Percentiles rank a stretch among this genome's conserved stretches.
Evolutionary conservation across 352 stramenopile species (phyloP).

Genomic region (Phytophthora litchii): DNA sequence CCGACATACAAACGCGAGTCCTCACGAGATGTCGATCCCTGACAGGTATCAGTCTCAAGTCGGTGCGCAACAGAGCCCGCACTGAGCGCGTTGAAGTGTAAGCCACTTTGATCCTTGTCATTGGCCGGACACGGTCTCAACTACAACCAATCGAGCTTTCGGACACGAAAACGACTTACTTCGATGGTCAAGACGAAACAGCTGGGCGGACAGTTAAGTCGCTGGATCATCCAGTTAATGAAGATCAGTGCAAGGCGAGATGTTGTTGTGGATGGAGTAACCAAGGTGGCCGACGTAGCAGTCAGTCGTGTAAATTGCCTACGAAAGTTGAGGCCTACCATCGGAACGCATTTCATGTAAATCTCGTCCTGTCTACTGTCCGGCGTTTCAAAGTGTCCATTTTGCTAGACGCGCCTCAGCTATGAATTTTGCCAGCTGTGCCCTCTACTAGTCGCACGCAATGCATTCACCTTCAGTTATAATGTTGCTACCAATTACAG

Average conservation of each 20-base stretch:
- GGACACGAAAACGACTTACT: slow-evolving; percentile 2
- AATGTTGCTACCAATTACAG: too few species aligned
- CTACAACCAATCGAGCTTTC: slow-evolving; percentile 5
- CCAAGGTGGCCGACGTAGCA: too few species aligned
- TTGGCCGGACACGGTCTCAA: slow-evolving; percentile 1
- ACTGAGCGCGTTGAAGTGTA: slow-evolving; percentile 22
- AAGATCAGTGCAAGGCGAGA: too few species aligned
- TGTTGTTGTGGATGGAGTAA: too few species aligned
- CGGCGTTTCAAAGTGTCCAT: slow-evolving; percentile 11
- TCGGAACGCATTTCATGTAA: neutral
- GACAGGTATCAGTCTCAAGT: neutral
- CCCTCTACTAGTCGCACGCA: slow-evolving; percentile 7
- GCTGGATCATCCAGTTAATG: too few species aligned
- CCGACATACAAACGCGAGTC: neutral
- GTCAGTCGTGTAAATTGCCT: too few species aligned
- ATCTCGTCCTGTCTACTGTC: neutral
- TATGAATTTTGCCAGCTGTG: too few species aligned
- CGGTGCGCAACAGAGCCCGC: neutral
- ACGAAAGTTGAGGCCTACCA: slow-evolving; percentile 1
- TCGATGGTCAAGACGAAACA: slow-evolving; percentile 8
- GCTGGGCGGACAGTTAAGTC: too few species aligned
- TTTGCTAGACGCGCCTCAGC: slow-evolving; percentile 15
- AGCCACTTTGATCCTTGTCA: neutral
- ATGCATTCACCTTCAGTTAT: slow-evolving; percentile 6
- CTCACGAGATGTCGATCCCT: too few species aligned